Percentiles rank a stretch among this genome's conserved stretches.
These are phyloP conservation scores for Puccinia hordei DNA, from an alignment of 1,284 basidiomycete genomes.

Conservation along the genomic window DNA sequence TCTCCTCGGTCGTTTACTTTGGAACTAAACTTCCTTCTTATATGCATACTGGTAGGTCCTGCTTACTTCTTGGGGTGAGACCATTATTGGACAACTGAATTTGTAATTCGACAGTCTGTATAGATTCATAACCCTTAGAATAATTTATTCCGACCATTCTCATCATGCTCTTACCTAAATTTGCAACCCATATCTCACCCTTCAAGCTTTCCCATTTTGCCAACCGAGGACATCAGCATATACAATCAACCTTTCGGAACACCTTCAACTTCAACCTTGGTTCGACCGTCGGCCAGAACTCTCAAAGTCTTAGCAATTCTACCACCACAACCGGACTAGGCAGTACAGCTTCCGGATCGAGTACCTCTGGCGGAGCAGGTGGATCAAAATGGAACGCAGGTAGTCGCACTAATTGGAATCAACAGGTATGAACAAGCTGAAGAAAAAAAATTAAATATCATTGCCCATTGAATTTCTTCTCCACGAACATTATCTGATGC, in stretches of 20 bases:
- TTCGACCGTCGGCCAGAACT: slow-evolving; percentile 39
- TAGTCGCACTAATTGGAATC: slow-evolving; percentile 47
- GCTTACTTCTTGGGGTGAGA: too few relatives aligned
- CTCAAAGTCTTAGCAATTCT: slow-evolving; percentile 7
- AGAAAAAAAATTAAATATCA: background rate
- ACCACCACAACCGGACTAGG: slow-evolving; percentile 18
- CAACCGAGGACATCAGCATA: slow-evolving; percentile 39
- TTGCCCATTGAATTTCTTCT: background rate
- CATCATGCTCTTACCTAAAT: slow-evolving; percentile 46
- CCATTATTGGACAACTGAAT: too few relatives aligned
- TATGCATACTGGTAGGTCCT: too few relatives aligned
- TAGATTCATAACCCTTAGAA: background rate
- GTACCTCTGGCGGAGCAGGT: slow-evolving; percentile 35
- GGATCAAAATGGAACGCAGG: slow-evolving; percentile 46
- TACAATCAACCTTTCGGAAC: slow-evolving; percentile 34
- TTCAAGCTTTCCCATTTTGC: slow-evolving; percentile 51
- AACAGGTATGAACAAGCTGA: slow-evolving; percentile 26
- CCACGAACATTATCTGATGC: too few relatives aligned
- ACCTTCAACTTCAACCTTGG: slow-evolving; percentile 46
- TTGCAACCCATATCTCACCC: slow-evolving; percentile 48
- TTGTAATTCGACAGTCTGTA: too few relatives aligned
- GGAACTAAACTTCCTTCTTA: too few relatives aligned
- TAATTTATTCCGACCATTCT: background rate
- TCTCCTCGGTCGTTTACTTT: too few relatives aligned
- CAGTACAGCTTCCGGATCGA: slow-evolving; percentile 18